These are phyloP conservation scores for Pisolithus orientalis DNA, from an alignment of 768 basidiomycete species.

Conservation along the genomic window DNA sequence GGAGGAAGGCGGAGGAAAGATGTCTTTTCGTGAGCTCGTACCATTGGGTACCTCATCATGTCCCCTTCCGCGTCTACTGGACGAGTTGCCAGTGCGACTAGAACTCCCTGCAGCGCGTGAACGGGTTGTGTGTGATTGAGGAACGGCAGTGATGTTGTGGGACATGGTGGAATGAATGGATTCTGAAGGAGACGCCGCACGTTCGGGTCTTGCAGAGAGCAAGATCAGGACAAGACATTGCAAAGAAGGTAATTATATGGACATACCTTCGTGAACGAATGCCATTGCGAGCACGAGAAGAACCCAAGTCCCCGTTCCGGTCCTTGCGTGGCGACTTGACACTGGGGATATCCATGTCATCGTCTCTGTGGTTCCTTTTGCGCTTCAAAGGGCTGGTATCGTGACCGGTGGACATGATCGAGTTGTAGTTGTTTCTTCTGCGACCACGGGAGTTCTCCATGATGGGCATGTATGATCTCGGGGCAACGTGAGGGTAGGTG, in stretches of 20 bases:
- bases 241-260: not conserved
- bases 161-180: conserved; percentile 69
- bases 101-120: conserved; percentile 25
- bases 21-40: conserved; percentile 33
- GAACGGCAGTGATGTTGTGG: conserved; percentile 41
- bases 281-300: conserved; percentile 45
- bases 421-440: conserved; percentile 49
- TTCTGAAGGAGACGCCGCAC: conserved; percentile 64
- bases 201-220: conserved; percentile 44
- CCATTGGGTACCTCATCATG: conserved; percentile 38
- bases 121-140: conserved; percentile 21
- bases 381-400: conserved; percentile 64
- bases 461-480: conserved; percentile 62
- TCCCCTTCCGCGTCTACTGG: conserved; percentile 40
- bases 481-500: conserved; percentile 69
- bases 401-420: conserved; percentile 42
- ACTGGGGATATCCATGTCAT: conserved; percentile 50
- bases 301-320: conserved; percentile 35
- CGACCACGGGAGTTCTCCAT: conserved; percentile 57
- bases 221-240: not conserved
- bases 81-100: conserved; percentile 25
- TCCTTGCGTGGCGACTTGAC: conserved; percentile 62
- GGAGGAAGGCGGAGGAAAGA: conserved; percentile 45
- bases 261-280: conserved; percentile 58
- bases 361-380: conserved; percentile 54